Evolutionary conservation across 2,329 filamentous ascomycete species (phyloP).

Genomic region (Colletotrichum lini): DNA sequence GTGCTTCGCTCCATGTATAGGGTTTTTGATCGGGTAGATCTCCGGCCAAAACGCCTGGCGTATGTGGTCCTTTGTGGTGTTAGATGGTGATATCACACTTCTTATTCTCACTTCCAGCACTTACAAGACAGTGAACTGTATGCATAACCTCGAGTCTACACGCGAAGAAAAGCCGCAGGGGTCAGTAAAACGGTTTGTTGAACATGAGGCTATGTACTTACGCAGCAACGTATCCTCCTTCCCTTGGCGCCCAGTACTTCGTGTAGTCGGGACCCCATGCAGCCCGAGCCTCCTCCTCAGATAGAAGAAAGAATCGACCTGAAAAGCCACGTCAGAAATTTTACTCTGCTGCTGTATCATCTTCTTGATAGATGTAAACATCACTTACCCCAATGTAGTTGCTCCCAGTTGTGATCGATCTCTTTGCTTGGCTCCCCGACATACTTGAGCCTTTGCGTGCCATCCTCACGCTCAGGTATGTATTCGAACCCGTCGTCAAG

Average conservation of each 20-base stretch:
- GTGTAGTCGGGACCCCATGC: neutral
- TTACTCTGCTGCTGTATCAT: too few species aligned
- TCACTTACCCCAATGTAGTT: neutral
- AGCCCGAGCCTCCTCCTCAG: neutral
- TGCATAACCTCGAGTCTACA: too few species aligned
- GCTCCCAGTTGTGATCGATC: neutral
- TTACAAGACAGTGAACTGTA: too few species aligned
- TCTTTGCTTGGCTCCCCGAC: slow-evolving; percentile 1
- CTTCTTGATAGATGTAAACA: neutral
- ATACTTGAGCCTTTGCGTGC: neutral
- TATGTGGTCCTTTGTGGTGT: too few species aligned
- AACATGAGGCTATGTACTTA: neutral
- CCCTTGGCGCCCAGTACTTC: slow-evolving; percentile 1
- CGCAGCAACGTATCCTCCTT: neutral
- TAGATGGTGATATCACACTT: too few species aligned
- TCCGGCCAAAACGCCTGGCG: too few species aligned
- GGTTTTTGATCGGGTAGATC: too few species aligned
- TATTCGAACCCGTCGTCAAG: neutral
- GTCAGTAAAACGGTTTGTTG: too few species aligned
- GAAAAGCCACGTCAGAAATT: too few species aligned
- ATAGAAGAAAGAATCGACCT: neutral
- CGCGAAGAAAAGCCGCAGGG: too few species aligned
- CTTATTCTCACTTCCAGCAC: too few species aligned
- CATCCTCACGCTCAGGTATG: neutral
- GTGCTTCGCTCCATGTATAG: too few species aligned